These are phyloP conservation scores for Phytophthora sansomeana DNA, from an alignment of 352 stramenopile genomes.

Conservation along the genomic window DNA sequence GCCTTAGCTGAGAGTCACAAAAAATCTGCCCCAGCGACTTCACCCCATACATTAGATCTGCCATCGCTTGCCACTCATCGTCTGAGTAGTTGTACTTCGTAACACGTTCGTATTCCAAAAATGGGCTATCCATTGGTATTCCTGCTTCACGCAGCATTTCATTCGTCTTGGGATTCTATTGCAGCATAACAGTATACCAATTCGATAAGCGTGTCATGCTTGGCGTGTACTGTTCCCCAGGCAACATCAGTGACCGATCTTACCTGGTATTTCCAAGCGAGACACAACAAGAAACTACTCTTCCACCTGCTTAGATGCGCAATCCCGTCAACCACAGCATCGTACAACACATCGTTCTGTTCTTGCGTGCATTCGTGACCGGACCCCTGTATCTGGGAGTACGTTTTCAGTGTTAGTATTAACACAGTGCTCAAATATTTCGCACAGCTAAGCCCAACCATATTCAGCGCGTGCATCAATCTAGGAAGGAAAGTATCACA, in stretches of 20 bases:
- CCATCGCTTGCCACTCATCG: constrained; percentile 65
- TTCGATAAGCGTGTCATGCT: not conserved
- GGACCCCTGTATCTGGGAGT: constrained; percentile 4
- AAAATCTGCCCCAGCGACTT: constrained; percentile 74
- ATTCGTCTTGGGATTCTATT: constrained; percentile 47
- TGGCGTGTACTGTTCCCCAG: not conserved
- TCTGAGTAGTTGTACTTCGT: constrained; percentile 76
- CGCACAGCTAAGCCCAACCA: constrained; percentile 29
- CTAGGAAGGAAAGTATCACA: constrained; percentile 47
- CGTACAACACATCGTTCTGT: constrained; percentile 36
- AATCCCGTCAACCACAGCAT: constrained; percentile 28
- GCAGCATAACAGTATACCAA: not conserved
- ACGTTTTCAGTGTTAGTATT: not conserved
- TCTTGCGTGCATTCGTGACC: constrained; percentile 23
- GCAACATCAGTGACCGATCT: not conserved
- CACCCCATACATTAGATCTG: constrained; percentile 70
- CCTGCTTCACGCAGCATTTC: constrained; percentile 37
- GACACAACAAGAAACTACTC: constrained; percentile 55
- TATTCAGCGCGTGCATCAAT: constrained; percentile 52
- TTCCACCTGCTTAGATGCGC: constrained; percentile 65
- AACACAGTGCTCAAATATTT: not conserved
- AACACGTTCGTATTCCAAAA: constrained; percentile 74
- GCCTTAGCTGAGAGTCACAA: constrained; percentile 28
- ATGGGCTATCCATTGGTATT: constrained; percentile 39
- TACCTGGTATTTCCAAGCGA: constrained; percentile 70